Evolutionary conservation across 2,329 filamentous ascomycete species (phyloP).

Genomic region (Elsinoe perseae): DNA sequence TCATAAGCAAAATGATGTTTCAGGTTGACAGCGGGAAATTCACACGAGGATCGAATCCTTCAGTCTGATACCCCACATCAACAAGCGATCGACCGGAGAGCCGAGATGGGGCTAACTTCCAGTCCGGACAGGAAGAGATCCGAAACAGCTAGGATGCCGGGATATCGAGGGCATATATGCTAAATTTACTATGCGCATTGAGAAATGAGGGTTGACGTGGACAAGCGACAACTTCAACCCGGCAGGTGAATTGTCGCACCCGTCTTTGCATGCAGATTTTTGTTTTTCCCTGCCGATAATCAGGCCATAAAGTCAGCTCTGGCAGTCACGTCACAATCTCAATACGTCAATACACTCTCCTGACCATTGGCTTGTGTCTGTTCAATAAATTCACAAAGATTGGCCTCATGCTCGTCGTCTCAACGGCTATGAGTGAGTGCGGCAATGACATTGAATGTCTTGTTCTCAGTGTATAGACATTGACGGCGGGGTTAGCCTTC

Average conservation of each 20-base stretch:
- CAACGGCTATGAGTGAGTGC: background rate
- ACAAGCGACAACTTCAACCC: background rate
- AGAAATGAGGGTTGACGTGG: constrained; percentile 2
- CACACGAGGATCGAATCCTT: background rate
- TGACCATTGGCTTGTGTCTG: background rate
- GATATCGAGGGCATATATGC: constrained; percentile 37
- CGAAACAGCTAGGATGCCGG: constrained; percentile 50
- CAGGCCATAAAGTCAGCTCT: constrained; percentile 6
- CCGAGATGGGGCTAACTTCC: constrained; percentile 1
- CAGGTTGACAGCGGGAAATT: constrained; percentile 11
- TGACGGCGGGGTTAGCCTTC: background rate
- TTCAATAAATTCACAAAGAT: constrained; percentile 1
- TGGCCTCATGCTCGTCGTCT: background rate
- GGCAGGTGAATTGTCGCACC: background rate
- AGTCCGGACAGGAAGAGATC: constrained; percentile 29
- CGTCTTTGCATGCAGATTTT: constrained; percentile 2
- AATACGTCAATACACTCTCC: constrained; percentile 1
- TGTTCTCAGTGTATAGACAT: background rate
- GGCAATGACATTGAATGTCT: background rate
- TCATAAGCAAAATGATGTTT: constrained; percentile 7
- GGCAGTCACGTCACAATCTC: constrained; percentile 4
- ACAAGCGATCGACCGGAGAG: constrained; percentile 5
- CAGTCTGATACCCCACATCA: constrained; percentile 6
- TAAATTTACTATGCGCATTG: constrained; percentile 2
- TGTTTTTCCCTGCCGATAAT: constrained; percentile 3